Evolutionary conservation across 2,329 filamentous ascomycete genomes (phyloP), one percentile per base, ranked within the genome.

Genomic region (Fusarium sp.): DNA sequence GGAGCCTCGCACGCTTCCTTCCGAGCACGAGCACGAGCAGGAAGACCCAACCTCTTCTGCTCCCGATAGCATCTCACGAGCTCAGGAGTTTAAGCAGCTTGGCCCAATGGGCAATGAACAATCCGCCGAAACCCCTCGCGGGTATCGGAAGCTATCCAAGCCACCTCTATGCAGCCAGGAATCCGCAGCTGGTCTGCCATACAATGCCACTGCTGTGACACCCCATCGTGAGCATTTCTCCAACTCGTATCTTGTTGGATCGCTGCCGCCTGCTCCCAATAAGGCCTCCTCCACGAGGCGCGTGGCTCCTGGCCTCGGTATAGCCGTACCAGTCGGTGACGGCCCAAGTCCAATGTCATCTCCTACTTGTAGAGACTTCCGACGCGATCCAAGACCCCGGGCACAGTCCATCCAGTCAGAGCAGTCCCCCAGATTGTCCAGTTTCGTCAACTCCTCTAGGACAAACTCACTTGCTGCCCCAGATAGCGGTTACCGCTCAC

Each of bases 121-220:
- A 52, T 85, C 81, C 39, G 71, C 76, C 65, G 78, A 82, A 71
- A 75, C 76, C 70, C 72, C 74, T 57, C 63, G 69, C 53, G 70
- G 73, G 68, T 72, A 79, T 69, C 79, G 83, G 61, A 84, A 79
- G 73, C 76, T 85, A 57, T 82, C 79, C 46, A 85, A 85, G 70
- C 78, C 80, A 56, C 79, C 76, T 57, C 77, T 75, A 32, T 74
- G 73, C 50, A 78, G 73, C 61, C 74, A 73, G 72, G 72, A 73
- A 49, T 66, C 70, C 49, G 73, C 77, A 73, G 72, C 77, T 73
- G 75, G 76, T 62, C 75, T 79, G 70, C 73, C 78, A 66, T 76
- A 70, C 70, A 62, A 74, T 49, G 72, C 70, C 63, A 70, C 69
- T 57, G 67, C 68, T 64, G 73, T 64, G 33, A 60, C 55, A 35